A percentile compares a stretch with the other conserved stretches of the same genome.
Evolutionary conservation across 306 rosid genomes (phyloP).

Genomic region (Pueraria montana): DNA sequence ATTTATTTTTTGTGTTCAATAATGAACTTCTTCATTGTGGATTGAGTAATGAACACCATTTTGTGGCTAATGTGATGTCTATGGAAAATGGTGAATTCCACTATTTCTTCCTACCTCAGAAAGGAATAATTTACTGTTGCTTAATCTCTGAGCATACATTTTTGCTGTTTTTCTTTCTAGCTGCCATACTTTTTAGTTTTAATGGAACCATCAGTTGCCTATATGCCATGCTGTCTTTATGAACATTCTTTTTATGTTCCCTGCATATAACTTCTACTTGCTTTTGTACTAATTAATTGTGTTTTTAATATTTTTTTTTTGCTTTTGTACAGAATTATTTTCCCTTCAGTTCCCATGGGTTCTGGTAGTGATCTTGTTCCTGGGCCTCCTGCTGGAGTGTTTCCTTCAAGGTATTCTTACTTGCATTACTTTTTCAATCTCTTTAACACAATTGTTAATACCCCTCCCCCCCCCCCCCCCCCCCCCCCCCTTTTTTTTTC

Average conservation of each 20-base stretch:
- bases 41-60: constrained; percentile 5
- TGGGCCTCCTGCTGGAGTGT: constrained; percentile 83
- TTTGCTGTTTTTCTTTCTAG: constrained; percentile 12
- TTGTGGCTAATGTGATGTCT: constrained; percentile 20
- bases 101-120: not conserved
- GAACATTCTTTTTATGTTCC: not conserved
- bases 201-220: constrained; percentile 33
- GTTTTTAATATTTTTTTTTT: constrained; percentile 18
- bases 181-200: not conserved
- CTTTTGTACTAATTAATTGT: constrained; percentile 10
- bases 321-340: constrained; percentile 54
- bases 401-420: constrained; percentile 67
- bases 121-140: constrained; percentile 2
- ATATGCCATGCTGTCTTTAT: constrained; percentile 21
- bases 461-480: not conserved
- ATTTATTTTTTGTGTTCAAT: not conserved
- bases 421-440: constrained; percentile 16
- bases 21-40: not conserved
- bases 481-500: not conserved
- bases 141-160: not conserved
- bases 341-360: constrained; percentile 71
- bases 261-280: not conserved
- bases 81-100: not conserved
- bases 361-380: constrained; percentile 73
- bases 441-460: not conserved